Conservation (phyloP, 106 monocot species). For the Agapanthus africanus region DNA sequence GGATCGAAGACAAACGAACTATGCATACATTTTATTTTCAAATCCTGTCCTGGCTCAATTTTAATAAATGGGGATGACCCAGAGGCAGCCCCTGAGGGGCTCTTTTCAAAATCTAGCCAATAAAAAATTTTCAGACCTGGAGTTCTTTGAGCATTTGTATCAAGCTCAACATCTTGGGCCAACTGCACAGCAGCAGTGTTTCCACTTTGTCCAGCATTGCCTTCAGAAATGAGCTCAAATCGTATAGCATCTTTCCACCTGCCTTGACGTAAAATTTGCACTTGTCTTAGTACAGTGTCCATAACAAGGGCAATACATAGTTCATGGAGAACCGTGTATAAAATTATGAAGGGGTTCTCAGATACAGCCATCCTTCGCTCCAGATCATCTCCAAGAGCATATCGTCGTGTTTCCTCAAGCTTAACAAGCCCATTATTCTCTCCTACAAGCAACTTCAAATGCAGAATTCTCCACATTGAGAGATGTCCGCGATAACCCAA, state of each 20-base stretch:
- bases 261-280: conserved; percentile 66
- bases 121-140: conserved; percentile 88
- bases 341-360: conserved; percentile 74
- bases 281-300: conserved; percentile 92
- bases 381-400: conserved; percentile 91
- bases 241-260: conserved; percentile 96
- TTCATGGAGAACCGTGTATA: conserved; percentile 89
- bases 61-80: conserved; percentile 59
- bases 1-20: conserved; percentile 87
- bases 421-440: conserved; percentile 67
- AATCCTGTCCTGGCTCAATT: conserved; percentile 74
- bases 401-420: conserved; percentile 79
- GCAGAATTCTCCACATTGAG: conserved; percentile 87
- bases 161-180: conserved; percentile 67
- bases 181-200: conserved; percentile 34
- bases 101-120: conserved; percentile 73
- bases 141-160: conserved; percentile 49
- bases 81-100: conserved; percentile 28
- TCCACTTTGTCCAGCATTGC: conserved; percentile 39
- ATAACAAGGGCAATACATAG: conserved; percentile 84
- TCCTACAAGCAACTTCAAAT: conserved; percentile 87
- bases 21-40: conserved; percentile 74
- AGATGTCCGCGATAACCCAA: conserved; percentile 89
- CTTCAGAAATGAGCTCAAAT: conserved; percentile 81
- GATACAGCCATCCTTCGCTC: conserved; percentile 90